phyloP scores from a whole-genome alignment of 169 alveolate species.

The Plasmodium fragile region DNA sequence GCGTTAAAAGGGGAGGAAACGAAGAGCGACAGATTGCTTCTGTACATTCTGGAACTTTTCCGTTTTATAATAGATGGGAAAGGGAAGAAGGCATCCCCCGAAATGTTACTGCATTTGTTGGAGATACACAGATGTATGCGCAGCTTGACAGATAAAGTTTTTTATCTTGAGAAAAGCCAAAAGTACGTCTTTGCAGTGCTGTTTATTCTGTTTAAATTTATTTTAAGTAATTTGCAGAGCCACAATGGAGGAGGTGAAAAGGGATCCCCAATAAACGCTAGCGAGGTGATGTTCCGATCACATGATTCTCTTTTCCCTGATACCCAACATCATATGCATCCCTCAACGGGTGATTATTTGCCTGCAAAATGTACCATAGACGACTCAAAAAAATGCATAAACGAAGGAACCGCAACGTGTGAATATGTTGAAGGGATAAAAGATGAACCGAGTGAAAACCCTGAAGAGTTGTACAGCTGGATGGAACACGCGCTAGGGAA shows the following conservation, averaged over 20 bases:
- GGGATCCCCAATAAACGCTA: background rate
- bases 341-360: background rate
- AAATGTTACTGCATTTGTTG: conserved; percentile 5
- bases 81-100: background rate
- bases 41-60: conserved; percentile 19
- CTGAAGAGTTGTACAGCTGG: background rate
- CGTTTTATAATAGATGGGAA: background rate
- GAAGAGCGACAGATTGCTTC: background rate
- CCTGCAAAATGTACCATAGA: background rate
- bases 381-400: background rate
- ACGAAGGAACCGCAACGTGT: background rate
- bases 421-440: background rate
- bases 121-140: conserved; percentile 22
- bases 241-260: background rate
- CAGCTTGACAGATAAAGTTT: background rate
- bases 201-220: conserved; percentile 15
- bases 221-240: conserved; percentile 6
- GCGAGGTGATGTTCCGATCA: background rate
- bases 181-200: conserved; percentile 22
- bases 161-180: background rate
- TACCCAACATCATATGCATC: background rate
- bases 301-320: background rate
- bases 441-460: background rate
- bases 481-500: background rate
- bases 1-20: background rate